Conservation (phyloP, 805 yeast genomes). For the Yarrowia sp. region DNA sequence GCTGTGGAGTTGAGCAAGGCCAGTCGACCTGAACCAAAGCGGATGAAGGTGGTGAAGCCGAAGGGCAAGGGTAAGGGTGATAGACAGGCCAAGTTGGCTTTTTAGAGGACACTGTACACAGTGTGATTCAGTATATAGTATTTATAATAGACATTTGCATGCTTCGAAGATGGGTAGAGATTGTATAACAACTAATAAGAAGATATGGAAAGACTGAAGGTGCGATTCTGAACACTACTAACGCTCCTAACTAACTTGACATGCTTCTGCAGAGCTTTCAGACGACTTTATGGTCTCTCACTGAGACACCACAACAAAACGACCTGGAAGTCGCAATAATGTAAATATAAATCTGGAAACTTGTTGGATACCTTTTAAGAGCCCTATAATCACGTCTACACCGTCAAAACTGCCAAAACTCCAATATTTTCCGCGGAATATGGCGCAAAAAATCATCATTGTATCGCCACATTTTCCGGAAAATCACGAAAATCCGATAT, state of each 20-base stretch:
- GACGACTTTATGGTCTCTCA: no score
- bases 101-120: neutral
- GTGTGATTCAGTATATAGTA: neutral
- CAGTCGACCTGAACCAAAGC: conserved; percentile 29
- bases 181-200: neutral
- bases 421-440: no score
- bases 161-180: neutral
- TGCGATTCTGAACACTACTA: no score
- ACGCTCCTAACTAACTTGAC: no score
- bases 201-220: neutral
- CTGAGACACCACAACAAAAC: no score
- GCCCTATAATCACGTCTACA: no score
- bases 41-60: conserved; percentile 26
- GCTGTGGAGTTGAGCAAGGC: conserved; percentile 47
- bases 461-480: neutral
- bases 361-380: neutral
- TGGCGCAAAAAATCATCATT: neutral
- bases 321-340: no score
- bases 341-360: neutral
- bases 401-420: no score
- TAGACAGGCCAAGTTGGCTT: conserved; percentile 18
- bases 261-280: no score
- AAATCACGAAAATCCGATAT: conserved; percentile 20
- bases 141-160: conserved; percentile 22
- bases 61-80: conserved; percentile 16